These are phyloP conservation scores for Cercospora sp. DNA, from an alignment of 2,329 filamentous ascomycete species.

Conservation along the genomic window DNA sequence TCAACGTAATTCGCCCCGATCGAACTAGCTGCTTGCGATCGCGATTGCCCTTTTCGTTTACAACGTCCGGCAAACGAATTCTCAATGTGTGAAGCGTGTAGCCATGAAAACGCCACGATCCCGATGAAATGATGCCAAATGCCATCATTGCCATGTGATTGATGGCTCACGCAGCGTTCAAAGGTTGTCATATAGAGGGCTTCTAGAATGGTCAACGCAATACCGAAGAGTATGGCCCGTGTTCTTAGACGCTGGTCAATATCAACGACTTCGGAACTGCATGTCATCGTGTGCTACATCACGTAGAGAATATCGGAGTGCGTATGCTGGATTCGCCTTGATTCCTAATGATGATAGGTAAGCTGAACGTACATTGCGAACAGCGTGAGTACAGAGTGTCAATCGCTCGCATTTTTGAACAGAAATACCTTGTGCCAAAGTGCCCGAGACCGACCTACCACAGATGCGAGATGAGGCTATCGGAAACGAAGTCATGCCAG, in stretches of 20 bases:
- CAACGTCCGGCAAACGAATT: neutral
- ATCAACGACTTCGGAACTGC: neutral
- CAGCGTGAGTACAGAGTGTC: neutral
- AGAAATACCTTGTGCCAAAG: neutral
- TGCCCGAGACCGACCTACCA: neutral
- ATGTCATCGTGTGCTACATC: neutral
- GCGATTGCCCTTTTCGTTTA: neutral
- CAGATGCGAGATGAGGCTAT: neutral
- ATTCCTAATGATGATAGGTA: neutral
- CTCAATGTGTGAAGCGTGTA: neutral
- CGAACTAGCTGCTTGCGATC: neutral
- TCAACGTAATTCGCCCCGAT: neutral
- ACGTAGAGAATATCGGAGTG: neutral
- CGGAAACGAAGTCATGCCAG: neutral
- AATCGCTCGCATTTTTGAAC: neutral
- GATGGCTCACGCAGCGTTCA: neutral
- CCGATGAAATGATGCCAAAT: neutral
- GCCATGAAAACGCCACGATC: neutral
- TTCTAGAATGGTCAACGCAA: neutral
- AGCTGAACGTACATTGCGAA: neutral
- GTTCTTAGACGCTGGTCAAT: neutral
- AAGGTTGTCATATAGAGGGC: neutral
- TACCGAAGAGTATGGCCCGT: neutral
- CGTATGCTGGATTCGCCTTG: neutral
- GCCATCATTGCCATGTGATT: neutral